phyloP scores from a whole-genome alignment of 2,329 filamentous ascomycete genomes.

The Hymenoscyphus fructigenus region DNA sequence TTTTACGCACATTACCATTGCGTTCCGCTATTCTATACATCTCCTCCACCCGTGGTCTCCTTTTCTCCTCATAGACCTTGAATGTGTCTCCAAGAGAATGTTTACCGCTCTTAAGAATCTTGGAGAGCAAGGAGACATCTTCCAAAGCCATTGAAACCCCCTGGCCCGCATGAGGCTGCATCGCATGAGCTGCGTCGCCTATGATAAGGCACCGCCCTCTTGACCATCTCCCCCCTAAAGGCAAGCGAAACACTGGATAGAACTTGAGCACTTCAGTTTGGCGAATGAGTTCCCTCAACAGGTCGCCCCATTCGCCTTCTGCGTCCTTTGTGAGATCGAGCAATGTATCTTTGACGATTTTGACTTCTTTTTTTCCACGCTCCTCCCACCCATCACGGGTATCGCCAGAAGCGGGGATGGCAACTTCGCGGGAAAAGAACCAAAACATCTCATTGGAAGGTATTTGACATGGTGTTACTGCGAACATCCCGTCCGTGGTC shows the following conservation, averaged over 20 bases:
- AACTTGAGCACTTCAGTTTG: constrained; percentile 14
- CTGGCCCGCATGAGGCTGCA: constrained; percentile 46
- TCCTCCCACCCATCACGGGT: constrained; percentile 19
- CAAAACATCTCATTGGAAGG: constrained; percentile 17
- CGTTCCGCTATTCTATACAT: constrained; percentile 44
- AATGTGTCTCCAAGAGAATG: constrained; percentile 45
- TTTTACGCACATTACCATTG: constrained; percentile 29
- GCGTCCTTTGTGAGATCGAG: constrained; percentile 10
- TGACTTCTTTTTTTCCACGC: constrained; percentile 16
- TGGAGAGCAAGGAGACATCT: constrained; percentile 49
- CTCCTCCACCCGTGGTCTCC: constrained; percentile 44
- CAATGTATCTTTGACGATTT: constrained; percentile 21
- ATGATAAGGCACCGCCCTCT: constrained; percentile 18
- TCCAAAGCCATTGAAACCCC: constrained; percentile 52
- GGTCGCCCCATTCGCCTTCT: constrained; percentile 15
- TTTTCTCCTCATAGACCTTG: constrained; percentile 46
- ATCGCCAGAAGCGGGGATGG: constrained; percentile 9
- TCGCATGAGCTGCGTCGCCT: constrained; percentile 27
- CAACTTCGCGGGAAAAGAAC: constrained; percentile 17
- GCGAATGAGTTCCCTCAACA: constrained; percentile 8
- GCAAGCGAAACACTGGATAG: constrained; percentile 21
- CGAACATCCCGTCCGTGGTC: too few species aligned
- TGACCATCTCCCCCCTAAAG: constrained; percentile 17
- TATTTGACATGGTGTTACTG: constrained; percentile 10
- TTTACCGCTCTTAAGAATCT: constrained; percentile 26